phyloP scores from a whole-genome alignment of 495 filamentous ascomycete genomes.

The Patellaria atrata region DNA sequence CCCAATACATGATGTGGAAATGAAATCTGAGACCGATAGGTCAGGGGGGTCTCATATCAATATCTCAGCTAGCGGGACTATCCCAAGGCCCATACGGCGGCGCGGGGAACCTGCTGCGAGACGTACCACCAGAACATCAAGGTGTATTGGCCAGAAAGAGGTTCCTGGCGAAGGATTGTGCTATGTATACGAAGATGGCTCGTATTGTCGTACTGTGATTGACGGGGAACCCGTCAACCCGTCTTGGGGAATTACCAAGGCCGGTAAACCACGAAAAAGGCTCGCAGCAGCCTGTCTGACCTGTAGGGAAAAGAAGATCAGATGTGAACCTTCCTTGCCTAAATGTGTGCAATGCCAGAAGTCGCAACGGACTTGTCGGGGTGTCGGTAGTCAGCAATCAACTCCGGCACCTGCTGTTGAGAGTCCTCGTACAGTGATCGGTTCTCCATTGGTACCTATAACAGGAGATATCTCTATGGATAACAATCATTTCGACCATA shows the following conservation, averaged over 20 bases:
- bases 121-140: conserved; percentile 10
- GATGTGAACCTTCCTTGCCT: conserved; percentile 76
- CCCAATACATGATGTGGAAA: too few relatives aligned
- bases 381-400: conserved; percentile 57
- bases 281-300: conserved; percentile 80
- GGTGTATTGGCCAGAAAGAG: conserved; percentile 26
- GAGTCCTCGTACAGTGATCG: too few relatives aligned
- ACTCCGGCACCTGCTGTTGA: background rate
- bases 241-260: conserved; percentile 86
- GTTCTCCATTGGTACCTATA: too few relatives aligned
- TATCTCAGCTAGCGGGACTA: too few relatives aligned
- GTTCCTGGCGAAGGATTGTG: conserved; percentile 68
- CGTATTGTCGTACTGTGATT: conserved; percentile 67
- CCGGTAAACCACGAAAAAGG: conserved; percentile 78
- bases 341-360: conserved; percentile 86
- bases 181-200: conserved; percentile 80
- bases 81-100: too few relatives aligned
- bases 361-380: conserved; percentile 67
- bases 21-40: too few relatives aligned
- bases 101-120: too few relatives aligned
- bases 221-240: conserved; percentile 80
- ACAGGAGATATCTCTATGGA: too few relatives aligned
- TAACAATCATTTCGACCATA: too few relatives aligned
- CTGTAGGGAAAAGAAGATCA: conserved; percentile 93
- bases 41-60: too few relatives aligned